These are phyloP conservation scores for Hymenoscyphus salicellus DNA, from an alignment of 2,329 filamentous ascomycete genomes.

Conservation along the genomic window DNA sequence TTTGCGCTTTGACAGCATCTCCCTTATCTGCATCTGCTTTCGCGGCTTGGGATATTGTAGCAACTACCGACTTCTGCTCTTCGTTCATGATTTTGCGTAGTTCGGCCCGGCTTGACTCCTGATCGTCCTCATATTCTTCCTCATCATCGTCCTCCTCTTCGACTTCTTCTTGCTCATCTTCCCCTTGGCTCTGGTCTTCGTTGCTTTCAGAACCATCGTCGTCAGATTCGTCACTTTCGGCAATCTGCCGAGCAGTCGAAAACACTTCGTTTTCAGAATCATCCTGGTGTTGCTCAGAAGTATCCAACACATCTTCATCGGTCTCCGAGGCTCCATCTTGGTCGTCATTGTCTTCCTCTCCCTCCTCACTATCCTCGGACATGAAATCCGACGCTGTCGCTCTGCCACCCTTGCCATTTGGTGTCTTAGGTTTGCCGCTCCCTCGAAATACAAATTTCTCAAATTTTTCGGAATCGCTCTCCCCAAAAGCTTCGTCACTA, in stretches of 20 bases:
- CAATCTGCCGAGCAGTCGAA: conserved; percentile 18
- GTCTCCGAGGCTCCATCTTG: conserved; percentile 31
- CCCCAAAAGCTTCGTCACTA: conserved; percentile 70
- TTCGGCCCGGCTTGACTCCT: conserved; percentile 48
- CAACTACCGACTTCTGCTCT: conserved; percentile 63
- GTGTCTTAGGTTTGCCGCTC: conserved; percentile 50
- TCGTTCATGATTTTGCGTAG: conserved; percentile 66
- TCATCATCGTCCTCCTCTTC: conserved; percentile 38
- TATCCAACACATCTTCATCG: conserved; percentile 36
- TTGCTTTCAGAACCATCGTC: conserved; percentile 30
- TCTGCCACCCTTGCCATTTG: conserved; percentile 38
- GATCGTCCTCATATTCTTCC: conserved; percentile 33
- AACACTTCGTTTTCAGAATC: conserved; percentile 37
- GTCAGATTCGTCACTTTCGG: conserved; percentile 31
- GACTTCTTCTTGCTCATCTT: conserved; percentile 28
- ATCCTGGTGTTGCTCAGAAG: conserved; percentile 34
- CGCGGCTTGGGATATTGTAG: conserved; percentile 59
- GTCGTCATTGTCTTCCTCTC: conserved; percentile 29
- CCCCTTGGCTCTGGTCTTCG: conserved; percentile 37
- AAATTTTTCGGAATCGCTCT: conserved; percentile 81
- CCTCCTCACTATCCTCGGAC: conserved; percentile 40
- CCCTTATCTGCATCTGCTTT: conserved; percentile 82
- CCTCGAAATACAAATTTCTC: conserved; percentile 66
- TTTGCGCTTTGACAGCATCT: conserved; percentile 78
- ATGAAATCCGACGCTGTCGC: conserved; percentile 58